Evolutionary conservation across 1,284 basidiomycete species (phyloP).

Genomic region (Bjerkandera adusta): DNA sequence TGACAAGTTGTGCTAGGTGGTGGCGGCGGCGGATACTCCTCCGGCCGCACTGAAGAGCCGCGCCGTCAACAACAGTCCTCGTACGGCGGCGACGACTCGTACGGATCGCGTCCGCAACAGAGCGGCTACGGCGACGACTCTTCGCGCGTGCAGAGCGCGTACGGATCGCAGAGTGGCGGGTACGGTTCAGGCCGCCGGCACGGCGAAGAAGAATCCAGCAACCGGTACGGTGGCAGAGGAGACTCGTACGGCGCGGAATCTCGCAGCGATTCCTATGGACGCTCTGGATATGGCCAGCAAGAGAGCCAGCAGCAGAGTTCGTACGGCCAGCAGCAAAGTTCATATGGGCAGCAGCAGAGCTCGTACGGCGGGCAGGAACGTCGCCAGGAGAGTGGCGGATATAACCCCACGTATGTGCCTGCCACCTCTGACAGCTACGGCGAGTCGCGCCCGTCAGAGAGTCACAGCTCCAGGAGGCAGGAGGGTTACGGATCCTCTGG

Average conservation of each 20-base stretch:
- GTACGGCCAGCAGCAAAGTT: too few species aligned
- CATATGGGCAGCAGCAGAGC: conserved; percentile 15
- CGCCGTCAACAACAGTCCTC: neutral
- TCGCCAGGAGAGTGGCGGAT: conserved; percentile 2
- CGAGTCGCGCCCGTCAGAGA: conserved; percentile 4
- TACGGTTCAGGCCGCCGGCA: neutral
- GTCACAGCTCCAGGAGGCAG: neutral
- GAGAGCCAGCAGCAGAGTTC: too few species aligned
- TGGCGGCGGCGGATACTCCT: too few species aligned
- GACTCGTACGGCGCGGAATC: too few species aligned
- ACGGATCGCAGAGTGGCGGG: neutral
- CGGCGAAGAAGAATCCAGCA: conserved; percentile 10
- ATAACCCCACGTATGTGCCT: conserved; percentile 11
- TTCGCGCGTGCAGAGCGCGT: too few species aligned
- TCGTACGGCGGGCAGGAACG: conserved; percentile 11
- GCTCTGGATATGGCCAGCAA: too few species aligned
- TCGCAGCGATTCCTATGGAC: too few species aligned
- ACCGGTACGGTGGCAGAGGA: too few species aligned
- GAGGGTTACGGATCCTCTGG: neutral
- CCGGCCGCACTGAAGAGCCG: conserved; percentile 4
- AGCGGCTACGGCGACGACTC: neutral
- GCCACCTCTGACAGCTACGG: neutral
- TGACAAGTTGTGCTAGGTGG: too few species aligned
- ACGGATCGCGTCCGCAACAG: neutral
- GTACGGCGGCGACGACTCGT: neutral